Percentiles rank a stretch among this genome's conserved stretches.
phyloP scores from a whole-genome alignment of 2,329 filamentous ascomycete genomes.

The Hirsutella thompsonii region DNA sequence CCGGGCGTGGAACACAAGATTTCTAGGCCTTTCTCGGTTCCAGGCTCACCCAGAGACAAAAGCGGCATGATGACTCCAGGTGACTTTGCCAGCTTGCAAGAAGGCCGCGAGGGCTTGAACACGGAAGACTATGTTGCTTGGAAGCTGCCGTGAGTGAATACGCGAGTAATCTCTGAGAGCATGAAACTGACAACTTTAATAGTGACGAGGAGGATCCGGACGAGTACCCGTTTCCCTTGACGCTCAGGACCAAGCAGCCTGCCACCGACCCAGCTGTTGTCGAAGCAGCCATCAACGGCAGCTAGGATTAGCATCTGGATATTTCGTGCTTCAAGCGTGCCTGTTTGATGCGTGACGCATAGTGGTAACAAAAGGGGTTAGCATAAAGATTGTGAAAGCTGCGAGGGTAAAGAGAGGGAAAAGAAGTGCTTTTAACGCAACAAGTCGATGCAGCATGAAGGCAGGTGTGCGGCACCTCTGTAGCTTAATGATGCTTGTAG shows the following conservation, averaged over 20 bases:
- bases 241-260: slow-evolving; percentile 27
- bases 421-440: too few species aligned
- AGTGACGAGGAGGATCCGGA: slow-evolving; percentile 90
- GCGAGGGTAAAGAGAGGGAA: too few species aligned
- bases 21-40: slow-evolving; percentile 83
- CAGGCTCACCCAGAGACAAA: slow-evolving; percentile 80
- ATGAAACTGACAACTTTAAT: not conserved
- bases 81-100: slow-evolving; percentile 92
- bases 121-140: slow-evolving; percentile 98
- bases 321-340: not conserved
- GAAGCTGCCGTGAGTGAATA: slow-evolving; percentile 79
- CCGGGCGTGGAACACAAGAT: slow-evolving; percentile 91
- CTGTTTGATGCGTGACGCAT: too few species aligned
- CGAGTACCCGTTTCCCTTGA: slow-evolving; percentile 49
- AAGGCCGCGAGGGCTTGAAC: slow-evolving; percentile 81
- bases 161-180: not conserved
- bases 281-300: slow-evolving; percentile 9
- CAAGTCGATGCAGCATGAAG: too few species aligned
- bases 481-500: too few species aligned
- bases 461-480: too few species aligned
- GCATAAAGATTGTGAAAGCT: too few species aligned
- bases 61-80: slow-evolving; percentile 98
- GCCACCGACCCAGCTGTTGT: not conserved
- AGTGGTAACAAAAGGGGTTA: too few species aligned
- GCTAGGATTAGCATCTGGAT: slow-evolving; percentile 1